A percentile compares a stretch with the other conserved stretches of the same genome.
Evolutionary conservation across 345 rosid species (phyloP).

Genomic region (Hibiscus mutabilis): DNA sequence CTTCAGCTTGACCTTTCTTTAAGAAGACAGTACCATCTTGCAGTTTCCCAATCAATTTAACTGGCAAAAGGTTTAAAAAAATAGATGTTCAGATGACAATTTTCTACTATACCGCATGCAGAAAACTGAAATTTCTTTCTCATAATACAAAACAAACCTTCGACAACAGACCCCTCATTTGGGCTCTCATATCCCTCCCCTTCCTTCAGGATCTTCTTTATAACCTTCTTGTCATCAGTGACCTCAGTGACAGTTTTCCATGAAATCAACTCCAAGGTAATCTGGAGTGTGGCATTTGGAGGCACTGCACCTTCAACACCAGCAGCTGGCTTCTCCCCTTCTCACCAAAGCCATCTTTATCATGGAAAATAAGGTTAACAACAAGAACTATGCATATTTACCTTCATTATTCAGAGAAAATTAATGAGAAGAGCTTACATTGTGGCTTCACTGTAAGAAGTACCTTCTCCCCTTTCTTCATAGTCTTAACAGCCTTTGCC

Average conservation of each 20-base stretch:
- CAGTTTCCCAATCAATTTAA: constrained; percentile 78
- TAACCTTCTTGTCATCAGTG: constrained; percentile 75
- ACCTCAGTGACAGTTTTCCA: constrained; percentile 85
- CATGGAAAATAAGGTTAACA: not conserved
- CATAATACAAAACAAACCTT: constrained; percentile 31
- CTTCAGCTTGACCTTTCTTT: constrained; percentile 67
- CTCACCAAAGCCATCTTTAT: constrained; percentile 89
- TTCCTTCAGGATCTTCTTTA: constrained; percentile 73
- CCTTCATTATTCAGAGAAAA: not conserved
- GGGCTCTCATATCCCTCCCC: constrained; percentile 88
- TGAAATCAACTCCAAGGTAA: constrained; percentile 62
- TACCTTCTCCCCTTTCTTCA: constrained; percentile 83
- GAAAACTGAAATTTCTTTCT: not conserved
- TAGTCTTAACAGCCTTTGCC: constrained; percentile 72
- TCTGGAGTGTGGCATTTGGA: constrained; percentile 60
- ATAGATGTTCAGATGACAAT: not conserved
- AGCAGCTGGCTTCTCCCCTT: constrained; percentile 57
- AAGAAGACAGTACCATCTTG: constrained; percentile 68
- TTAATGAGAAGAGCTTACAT: constrained; percentile 27
- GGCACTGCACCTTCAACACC: constrained; percentile 62
- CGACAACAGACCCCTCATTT: constrained; percentile 73
- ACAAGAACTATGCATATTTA: constrained; percentile 1
- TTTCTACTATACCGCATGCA: not conserved
- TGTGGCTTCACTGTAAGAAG: constrained; percentile 75
- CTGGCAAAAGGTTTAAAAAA: constrained; percentile 33